Base-by-base conservation (phyloP, 2,329 filamentous ascomycete species). In the Hypoxylon sp. region DNA sequence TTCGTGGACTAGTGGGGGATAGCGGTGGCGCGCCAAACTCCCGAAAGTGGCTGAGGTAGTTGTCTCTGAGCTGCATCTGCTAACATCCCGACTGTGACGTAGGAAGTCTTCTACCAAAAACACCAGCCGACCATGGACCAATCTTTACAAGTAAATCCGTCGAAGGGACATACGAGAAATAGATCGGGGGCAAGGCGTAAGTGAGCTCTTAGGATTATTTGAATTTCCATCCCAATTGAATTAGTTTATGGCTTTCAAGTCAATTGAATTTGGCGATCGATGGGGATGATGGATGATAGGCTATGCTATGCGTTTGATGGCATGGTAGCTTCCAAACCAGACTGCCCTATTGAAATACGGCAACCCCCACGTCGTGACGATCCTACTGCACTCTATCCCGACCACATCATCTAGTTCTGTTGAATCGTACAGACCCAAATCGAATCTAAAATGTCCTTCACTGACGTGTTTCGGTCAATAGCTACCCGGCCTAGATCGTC, bases 401-500 rank as follows among this genome's bases (percentile, higher is more conserved):
- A 40, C 25, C 7, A 13, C 21, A 21, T 49, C 38, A 7, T 29
- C 16, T 35, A 9, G 5, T 25, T 25, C 21, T 6, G 5, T 20
- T 36, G 11, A 21, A 15, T 7, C 20, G 29, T 11, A 9, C 29
- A 32, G 21, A 38, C 25, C 17, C 17, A 41, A 38, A 34, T 19
- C 15, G 8, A 51, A 34, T 42, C 27, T n/a, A 25, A 9, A 27
- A 67, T 64, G 60, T 42, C 55, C 6, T 44, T 65, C 16, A 51
- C 66, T 69, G 43, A 69, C 60, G 30, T 61, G 13, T 48, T 64
- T 21, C 57, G 57, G 60, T 45, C 48, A 26, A n/a, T 66, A 83
- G 81, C 80, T 34, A 73, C 80, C n/a, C 74, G 86, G 32, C 81
- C 87, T 6, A 78, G 87, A 40, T 84, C 87, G 30, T 81, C 87